Evolutionary conservation across 306 rosid species (phyloP), one percentile per base, ranked within the genome.

Genomic region (Crotalaria pallida): DNA sequence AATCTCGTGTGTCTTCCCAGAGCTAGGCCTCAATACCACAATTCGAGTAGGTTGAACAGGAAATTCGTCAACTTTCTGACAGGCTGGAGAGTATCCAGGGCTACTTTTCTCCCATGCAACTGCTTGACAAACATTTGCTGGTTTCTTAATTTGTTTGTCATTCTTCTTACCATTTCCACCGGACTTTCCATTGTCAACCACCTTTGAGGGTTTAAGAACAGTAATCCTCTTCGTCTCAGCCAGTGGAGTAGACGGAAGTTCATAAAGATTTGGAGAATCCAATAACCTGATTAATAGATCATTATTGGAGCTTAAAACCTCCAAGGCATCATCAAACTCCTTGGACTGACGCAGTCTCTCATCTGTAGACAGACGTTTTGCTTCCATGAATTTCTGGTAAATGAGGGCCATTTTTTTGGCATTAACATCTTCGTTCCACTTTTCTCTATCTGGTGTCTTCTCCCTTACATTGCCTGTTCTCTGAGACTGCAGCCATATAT

Each of bases 11-110:
- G 77, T 62, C 88, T 81, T 87, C 67, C 83, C 96, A 51, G 89
- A 69, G 80, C 87, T 91, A 64, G 99, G 99, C 77, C 88, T 95
- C 88, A 95, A 77, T 67, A 95, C 96, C 78, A 95, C 97, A 72
- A 95, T 95, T 51, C 97, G 96, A 75, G 99, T 95, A 67, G 92
- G 93, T 72, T 84, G 99, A 69, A 63, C 87, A 18, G 89, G 77
- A 79, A 77, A 71, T 60, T 88, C 91, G 9, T 83, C 95, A 70
- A 74, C 80, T 73, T 81, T 86, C 73, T 76, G 86, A 78, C 69
- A 73, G 53, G 73, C 61, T 21, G 89, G 84, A 59, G 84, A 67
- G 67, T 75, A 74, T 77, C 71, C 83, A 59, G 67, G 69, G 60
- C 83, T 81, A 68, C 44, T 74, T 60, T 81, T 80, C 71, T 84